Conservation (phyloP, 176 grass and related monocot genomes). For the Luzula sylvatica region DNA sequence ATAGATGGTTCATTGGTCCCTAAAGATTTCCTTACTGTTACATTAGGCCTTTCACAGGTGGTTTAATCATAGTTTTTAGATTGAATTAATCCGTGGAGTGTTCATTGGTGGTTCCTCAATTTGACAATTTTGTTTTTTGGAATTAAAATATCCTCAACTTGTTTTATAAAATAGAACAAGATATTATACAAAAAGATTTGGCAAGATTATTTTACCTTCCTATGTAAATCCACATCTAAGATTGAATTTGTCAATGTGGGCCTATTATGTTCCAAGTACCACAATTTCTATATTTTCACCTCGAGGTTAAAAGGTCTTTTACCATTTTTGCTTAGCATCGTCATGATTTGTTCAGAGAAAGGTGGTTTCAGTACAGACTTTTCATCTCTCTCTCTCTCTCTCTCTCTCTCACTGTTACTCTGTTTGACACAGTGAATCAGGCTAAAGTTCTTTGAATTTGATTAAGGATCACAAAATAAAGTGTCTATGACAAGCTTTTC, state of each 20-base stretch:
- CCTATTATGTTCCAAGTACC: too few species aligned
- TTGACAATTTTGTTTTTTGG: too few species aligned
- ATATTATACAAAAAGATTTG: constrained; percentile 9
- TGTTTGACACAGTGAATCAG: not conserved
- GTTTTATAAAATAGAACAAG: constrained; percentile 5
- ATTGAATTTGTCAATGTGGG: too few species aligned
- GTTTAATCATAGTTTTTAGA: too few species aligned
- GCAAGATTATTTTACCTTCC: not conserved
- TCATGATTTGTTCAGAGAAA: constrained; percentile 17
- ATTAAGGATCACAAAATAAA: not conserved
- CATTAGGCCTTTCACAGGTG: too few species aligned
- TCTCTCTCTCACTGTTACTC: not conserved
- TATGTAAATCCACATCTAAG: too few species aligned
- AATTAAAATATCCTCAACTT: too few species aligned
- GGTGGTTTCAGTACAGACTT: not conserved
- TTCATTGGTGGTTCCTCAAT: too few species aligned
- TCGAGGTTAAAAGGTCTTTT: not conserved
- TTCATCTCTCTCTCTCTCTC: not conserved
- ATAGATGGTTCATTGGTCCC: too few species aligned
- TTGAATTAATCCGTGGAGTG: too few species aligned
- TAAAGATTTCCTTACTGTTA: too few species aligned
- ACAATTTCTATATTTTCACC: not conserved
- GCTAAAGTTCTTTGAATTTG: not conserved
- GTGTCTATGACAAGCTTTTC: not conserved
- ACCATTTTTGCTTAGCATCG: not conserved